Evolutionary conservation across 176 grass and related monocot genomes (phyloP).

Genomic region (Musa troglodytarum): DNA sequence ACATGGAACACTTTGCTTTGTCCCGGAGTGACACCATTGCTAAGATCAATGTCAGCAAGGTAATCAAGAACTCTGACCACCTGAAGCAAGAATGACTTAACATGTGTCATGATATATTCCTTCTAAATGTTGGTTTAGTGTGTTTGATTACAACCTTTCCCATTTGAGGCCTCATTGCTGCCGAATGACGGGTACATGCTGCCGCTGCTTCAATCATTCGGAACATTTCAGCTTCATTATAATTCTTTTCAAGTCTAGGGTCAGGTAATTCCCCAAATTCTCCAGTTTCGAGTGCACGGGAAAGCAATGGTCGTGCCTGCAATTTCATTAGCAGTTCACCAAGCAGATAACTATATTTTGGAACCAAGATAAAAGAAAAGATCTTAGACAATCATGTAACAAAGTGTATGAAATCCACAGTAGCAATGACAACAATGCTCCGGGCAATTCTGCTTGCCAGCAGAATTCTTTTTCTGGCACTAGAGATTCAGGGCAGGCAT

Average conservation of each 20-base stretch:
- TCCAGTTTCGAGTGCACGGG: constrained; percentile 46
- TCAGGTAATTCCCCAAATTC: constrained; percentile 55
- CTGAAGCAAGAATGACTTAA: constrained; percentile 29
- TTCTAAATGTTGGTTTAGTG: background rate
- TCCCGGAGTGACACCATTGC: constrained; percentile 66
- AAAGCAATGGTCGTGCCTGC: constrained; percentile 70
- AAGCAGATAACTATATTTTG: background rate
- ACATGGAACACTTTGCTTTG: constrained; percentile 72
- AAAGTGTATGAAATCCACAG: background rate
- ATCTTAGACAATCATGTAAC: background rate
- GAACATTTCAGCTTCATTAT: constrained; percentile 64
- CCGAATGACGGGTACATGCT: constrained; percentile 64
- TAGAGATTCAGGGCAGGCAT: too few species aligned
- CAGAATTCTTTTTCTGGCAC: background rate
- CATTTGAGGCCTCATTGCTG: constrained; percentile 75
- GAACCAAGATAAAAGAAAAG: background rate
- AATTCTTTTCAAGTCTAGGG: constrained; percentile 50
- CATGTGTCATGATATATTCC: background rate
- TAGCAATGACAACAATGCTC: background rate
- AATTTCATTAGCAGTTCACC: background rate
- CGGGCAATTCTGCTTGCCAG: background rate
- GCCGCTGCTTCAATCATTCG: constrained; percentile 84
- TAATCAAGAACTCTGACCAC: constrained; percentile 72
- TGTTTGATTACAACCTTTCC: constrained; percentile 46
- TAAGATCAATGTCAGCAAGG: constrained; percentile 70